These are phyloP conservation scores for Platanthera zijinensis DNA, from an alignment of 106 monocot species.

Conservation along the genomic window DNA sequence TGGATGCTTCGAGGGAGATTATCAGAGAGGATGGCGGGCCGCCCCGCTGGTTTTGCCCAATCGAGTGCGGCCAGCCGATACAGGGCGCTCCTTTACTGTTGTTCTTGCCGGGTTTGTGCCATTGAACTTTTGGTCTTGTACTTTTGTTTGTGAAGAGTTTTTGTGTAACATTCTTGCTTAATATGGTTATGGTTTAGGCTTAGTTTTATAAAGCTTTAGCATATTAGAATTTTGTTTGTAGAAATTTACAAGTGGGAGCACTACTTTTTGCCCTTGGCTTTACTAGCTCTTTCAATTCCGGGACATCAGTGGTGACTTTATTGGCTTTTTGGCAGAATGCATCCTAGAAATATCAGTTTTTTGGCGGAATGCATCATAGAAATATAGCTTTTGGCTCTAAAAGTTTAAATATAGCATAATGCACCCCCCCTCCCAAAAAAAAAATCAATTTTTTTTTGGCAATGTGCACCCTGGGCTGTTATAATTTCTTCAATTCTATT, in stretches of 20 bases:
- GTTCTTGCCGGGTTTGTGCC: constrained; percentile 44
- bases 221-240: neutral
- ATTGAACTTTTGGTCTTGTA: neutral
- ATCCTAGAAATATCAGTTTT: too few species aligned
- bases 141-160: neutral
- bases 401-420: too few species aligned
- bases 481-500: too few species aligned
- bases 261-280: neutral
- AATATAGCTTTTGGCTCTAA: too few species aligned
- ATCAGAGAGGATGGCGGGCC: constrained; percentile 34
- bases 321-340: too few species aligned
- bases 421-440: too few species aligned
- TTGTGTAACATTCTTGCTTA: too few species aligned
- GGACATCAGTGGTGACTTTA: neutral
- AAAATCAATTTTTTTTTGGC: too few species aligned
- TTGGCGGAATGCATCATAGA: too few species aligned
- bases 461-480: too few species aligned
- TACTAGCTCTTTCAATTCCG: neutral
- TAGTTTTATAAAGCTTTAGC: neutral
- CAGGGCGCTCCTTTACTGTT: constrained; percentile 36
- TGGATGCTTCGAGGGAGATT: constrained; percentile 28
- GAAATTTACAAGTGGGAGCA: neutral
- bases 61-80: constrained; percentile 38
- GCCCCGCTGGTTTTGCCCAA: constrained; percentile 56
- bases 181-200: neutral